Evolutionary conservation across 2,329 filamentous ascomycete genomes (phyloP).

Genomic region (Cephalotrichum gorgonifer): DNA sequence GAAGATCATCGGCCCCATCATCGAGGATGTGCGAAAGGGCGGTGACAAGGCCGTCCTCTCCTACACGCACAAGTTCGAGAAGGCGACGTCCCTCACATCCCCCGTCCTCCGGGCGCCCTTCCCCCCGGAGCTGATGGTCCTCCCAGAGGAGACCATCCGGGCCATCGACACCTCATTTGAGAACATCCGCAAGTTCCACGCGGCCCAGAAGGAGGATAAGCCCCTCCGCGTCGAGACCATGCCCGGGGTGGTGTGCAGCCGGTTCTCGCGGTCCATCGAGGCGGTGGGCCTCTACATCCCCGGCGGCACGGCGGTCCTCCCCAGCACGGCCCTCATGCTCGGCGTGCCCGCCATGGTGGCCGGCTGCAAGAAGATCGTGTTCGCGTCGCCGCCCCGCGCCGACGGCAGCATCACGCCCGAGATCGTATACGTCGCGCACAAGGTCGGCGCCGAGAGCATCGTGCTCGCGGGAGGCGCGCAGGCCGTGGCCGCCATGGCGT

Average conservation of each 20-base stretch:
- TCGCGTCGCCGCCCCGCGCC: slow-evolving; percentile 80
- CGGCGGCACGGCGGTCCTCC: slow-evolving; percentile 92
- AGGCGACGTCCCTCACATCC: slow-evolving; percentile 80
- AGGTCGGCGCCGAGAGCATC: slow-evolving; percentile 90
- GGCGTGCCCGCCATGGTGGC: slow-evolving; percentile 97
- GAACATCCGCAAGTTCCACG: slow-evolving; percentile 91
- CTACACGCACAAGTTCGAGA: slow-evolving; percentile 97
- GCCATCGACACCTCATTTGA: slow-evolving; percentile 93
- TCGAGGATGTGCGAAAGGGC: slow-evolving; percentile 71
- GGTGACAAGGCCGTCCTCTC: slow-evolving; percentile 83
- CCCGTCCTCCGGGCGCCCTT: slow-evolving; percentile 88
- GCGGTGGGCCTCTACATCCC: slow-evolving; percentile 94
- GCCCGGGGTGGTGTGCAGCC: slow-evolving; percentile 91
- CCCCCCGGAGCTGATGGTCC: slow-evolving; percentile 72
- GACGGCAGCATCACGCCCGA: slow-evolving; percentile 91
- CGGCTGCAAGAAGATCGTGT: slow-evolving; percentile 87
- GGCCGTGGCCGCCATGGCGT: slow-evolving; percentile 92
- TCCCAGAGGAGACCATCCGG: slow-evolving; percentile 71
- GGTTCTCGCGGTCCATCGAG: slow-evolving; percentile 87
- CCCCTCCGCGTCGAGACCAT: slow-evolving; percentile 87
- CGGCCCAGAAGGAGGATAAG: slow-evolving; percentile 77
- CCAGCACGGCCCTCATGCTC: slow-evolving; percentile 94
- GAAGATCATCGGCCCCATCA: slow-evolving; percentile 82
- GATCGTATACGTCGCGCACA: slow-evolving; percentile 95
- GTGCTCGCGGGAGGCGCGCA: slow-evolving; percentile 93